A percentile compares a stretch with the other conserved stretches of the same genome.
Evolutionary conservation across 345 rosid species (phyloP).

Genomic region (Eutrema japonicum): DNA sequence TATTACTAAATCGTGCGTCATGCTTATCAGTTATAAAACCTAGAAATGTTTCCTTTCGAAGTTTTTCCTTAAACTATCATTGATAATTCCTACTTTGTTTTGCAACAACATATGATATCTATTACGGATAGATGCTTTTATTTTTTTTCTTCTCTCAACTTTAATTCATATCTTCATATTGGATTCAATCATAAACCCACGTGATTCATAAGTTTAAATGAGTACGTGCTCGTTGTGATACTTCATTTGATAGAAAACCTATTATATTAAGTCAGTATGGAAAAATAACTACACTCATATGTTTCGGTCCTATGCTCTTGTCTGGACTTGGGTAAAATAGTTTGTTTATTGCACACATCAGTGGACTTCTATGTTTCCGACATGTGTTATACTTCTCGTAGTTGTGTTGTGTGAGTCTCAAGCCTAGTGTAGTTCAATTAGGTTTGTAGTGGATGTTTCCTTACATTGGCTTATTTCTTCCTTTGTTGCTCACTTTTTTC

Average conservation of each 20-base stretch:
- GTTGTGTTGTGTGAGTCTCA: constrained; percentile 5
- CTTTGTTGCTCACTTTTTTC: constrained; percentile 29
- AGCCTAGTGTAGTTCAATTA: constrained; percentile 15
- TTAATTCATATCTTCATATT: neutral
- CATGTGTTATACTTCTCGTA: constrained; percentile 9
- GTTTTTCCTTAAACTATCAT: constrained; percentile 13
- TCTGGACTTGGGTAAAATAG: neutral
- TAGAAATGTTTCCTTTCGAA: constrained; percentile 29
- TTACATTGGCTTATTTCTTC: constrained; percentile 14
- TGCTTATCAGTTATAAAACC: constrained; percentile 11
- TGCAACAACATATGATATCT: constrained; percentile 11
- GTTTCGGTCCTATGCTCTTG: constrained; percentile 19
- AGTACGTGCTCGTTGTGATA: constrained; percentile 17
- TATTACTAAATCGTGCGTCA: neutral
- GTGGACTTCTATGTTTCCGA: constrained; percentile 11
- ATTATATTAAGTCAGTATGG: constrained; percentile 6
- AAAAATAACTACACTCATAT: constrained; percentile 15
- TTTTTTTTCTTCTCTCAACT: neutral
- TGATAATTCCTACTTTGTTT: constrained; percentile 18
- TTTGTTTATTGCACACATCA: constrained; percentile 9
- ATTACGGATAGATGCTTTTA: constrained; percentile 7
- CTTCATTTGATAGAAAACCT: constrained; percentile 13
- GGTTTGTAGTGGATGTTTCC: constrained; percentile 25
- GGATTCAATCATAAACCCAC: neutral
- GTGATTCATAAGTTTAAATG: constrained; percentile 13